Conservation (phyloP, 345 rosid genomes). For the Gossypium turneri region DNA sequence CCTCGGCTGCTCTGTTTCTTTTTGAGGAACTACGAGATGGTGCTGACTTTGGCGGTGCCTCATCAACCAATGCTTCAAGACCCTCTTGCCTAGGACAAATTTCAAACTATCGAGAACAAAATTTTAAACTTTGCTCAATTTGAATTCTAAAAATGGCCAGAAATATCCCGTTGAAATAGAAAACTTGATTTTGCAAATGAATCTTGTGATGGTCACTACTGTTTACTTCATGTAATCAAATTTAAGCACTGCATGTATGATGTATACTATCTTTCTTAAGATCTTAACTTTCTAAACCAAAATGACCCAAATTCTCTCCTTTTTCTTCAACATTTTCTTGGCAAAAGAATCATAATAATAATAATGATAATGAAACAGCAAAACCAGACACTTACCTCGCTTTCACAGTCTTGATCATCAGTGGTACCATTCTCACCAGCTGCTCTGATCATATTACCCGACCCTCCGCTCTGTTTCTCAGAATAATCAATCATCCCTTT, state of each 20-base stretch:
- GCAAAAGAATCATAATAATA: background rate
- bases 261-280: background rate
- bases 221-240: background rate
- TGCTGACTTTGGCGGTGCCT: conserved; percentile 40
- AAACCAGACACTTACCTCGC: conserved; percentile 52
- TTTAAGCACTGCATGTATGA: background rate
- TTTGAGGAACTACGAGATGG: conserved; percentile 62
- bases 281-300: background rate
- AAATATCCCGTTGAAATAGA: too few relatives aligned
- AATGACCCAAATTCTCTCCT: background rate
- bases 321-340: conserved; percentile 13
- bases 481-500: conserved; percentile 22
- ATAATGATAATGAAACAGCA: background rate
- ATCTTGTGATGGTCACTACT: background rate
- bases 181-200: too few relatives aligned
- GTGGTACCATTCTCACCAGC: conserved; percentile 28
- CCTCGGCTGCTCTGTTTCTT: conserved; percentile 92
- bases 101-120: background rate
- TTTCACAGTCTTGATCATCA: conserved; percentile 69
- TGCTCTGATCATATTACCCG: conserved; percentile 37
- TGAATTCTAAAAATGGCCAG: background rate
- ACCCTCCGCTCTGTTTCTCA: conserved; percentile 28
- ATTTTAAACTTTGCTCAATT: background rate
- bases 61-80: conserved; percentile 55
- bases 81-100: conserved; percentile 44